A percentile compares a stretch with the other conserved stretches of the same genome.
Evolutionary conservation across 2,329 filamentous ascomycete genomes (phyloP).

Genomic region (Colletotrichum somersetense): DNA sequence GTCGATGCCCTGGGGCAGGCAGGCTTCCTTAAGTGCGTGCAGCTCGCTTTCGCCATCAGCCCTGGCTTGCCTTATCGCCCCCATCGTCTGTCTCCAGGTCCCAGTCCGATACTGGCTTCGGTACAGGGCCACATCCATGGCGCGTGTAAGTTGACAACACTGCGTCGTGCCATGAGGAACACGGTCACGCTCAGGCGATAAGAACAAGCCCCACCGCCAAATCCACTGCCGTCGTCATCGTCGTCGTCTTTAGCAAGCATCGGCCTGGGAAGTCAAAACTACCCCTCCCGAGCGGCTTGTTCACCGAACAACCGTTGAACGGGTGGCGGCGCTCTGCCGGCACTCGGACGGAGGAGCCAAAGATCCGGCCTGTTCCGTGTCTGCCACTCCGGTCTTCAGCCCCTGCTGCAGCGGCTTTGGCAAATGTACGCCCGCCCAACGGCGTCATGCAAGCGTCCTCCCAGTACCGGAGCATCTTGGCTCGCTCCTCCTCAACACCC

Average conservation of each 20-base stretch:
- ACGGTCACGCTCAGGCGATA: background rate
- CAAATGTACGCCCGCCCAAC: background rate
- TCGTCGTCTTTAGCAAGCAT: background rate
- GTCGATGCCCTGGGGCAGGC: constrained; percentile 5
- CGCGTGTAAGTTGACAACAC: background rate
- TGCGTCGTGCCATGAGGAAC: background rate
- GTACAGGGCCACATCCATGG: constrained; percentile 13
- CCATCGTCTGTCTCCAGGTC: constrained; percentile 12
- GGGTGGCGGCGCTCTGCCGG: background rate
- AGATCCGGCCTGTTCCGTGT: background rate
- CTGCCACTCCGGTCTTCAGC: background rate
- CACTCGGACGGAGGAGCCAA: background rate
- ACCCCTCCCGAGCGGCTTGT: constrained; percentile 3
- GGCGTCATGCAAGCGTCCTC: background rate
- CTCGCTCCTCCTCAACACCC: background rate
- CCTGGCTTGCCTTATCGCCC: constrained; percentile 3
- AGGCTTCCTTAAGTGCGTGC: constrained; percentile 35
- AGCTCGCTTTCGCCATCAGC: constrained; percentile 31
- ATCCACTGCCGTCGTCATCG: background rate
- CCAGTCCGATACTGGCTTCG: constrained; percentile 10
- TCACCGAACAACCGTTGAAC: background rate
- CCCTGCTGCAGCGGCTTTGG: background rate
- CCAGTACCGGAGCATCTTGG: background rate
- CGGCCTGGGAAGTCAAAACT: background rate
- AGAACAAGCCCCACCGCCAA: background rate